These are phyloP conservation scores for Myriangium duriaei DNA, from an alignment of 2,329 filamentous ascomycete species.

Conservation along the genomic window DNA sequence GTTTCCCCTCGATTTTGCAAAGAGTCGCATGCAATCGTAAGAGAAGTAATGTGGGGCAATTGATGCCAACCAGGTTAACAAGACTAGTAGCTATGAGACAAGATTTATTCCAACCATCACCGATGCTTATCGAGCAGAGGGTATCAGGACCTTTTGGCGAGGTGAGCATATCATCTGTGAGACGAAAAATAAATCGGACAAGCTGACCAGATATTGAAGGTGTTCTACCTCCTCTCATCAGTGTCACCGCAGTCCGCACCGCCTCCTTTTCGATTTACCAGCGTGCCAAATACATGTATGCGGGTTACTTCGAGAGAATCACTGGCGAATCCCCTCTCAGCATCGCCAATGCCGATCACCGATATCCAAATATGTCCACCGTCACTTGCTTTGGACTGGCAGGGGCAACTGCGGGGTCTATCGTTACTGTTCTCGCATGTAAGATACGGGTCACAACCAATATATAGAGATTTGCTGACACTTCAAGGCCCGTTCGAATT, in stretches of 20 bases:
- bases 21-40: slow-evolving; percentile 73
- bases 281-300: slow-evolving; percentile 60
- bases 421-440: slow-evolving; percentile 70
- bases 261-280: slow-evolving; percentile 72
- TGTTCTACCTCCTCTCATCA: slow-evolving; percentile 67
- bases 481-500: slow-evolving; percentile 68
- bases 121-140: slow-evolving; percentile 54
- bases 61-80: neutral
- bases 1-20: slow-evolving; percentile 80
- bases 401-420: slow-evolving; percentile 65
- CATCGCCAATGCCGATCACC: slow-evolving; percentile 57
- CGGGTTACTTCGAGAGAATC: slow-evolving; percentile 52
- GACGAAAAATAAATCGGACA: neutral
- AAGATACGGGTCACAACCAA: slow-evolving; percentile 14
- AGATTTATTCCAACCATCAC: slow-evolving; percentile 51
- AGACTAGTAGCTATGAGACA: slow-evolving; percentile 43
- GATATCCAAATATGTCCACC: slow-evolving; percentile 60
- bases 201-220: slow-evolving; percentile 33
- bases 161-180: slow-evolving; percentile 31
- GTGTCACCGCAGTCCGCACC: slow-evolving; percentile 64
- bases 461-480: neutral
- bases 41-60: slow-evolving; percentile 11
- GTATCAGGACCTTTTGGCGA: slow-evolving; percentile 38
- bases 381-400: slow-evolving; percentile 65
- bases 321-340: slow-evolving; percentile 60